Conservation (phyloP, 768 basidiomycete species). For the Tricholoma saponaceum region DNA sequence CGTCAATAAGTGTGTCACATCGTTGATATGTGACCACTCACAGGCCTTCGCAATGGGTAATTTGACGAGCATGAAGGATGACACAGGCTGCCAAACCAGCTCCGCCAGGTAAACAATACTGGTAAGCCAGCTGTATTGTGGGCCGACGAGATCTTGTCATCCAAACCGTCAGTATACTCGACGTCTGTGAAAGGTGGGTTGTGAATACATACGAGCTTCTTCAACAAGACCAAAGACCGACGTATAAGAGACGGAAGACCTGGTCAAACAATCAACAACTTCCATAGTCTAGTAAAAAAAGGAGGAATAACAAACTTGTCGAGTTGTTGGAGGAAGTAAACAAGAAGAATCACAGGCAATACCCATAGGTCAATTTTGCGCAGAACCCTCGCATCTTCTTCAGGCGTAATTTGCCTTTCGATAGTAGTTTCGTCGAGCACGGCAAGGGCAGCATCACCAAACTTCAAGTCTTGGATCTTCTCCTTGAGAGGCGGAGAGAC, state of each 20-base stretch:
- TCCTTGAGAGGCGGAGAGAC: not conserved
- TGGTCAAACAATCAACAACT: constrained; percentile 6
- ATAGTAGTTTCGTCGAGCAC: constrained; percentile 21
- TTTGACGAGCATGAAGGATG: constrained; percentile 36
- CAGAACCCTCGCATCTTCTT: constrained; percentile 28
- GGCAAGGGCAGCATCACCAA: constrained; percentile 28
- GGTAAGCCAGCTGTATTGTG: constrained; percentile 41
- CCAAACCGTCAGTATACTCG: not conserved
- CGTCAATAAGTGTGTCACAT: not conserved
- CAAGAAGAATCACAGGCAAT: constrained; percentile 34
- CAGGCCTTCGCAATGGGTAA: constrained; percentile 36
- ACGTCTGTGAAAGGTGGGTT: not conserved
- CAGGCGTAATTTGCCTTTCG: constrained; percentile 23
- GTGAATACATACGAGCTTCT: constrained; percentile 24
- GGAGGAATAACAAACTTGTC: constrained; percentile 32
- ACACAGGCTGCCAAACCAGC: constrained; percentile 39
- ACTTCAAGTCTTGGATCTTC: constrained; percentile 1
- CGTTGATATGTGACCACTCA: constrained; percentile 14
- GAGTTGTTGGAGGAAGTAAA: constrained; percentile 40
- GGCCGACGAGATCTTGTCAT: constrained; percentile 27
- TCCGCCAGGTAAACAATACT: constrained; percentile 44
- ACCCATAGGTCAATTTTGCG: constrained; percentile 37
- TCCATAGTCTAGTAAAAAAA: not conserved
- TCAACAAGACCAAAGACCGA: constrained; percentile 39
- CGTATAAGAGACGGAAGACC: constrained; percentile 44